Percentiles rank a stretch among this genome's conserved stretches.
These are phyloP conservation scores for Verticillium albo-atrum DNA, from an alignment of 2,329 filamentous ascomycete genomes.

Conservation along the genomic window DNA sequence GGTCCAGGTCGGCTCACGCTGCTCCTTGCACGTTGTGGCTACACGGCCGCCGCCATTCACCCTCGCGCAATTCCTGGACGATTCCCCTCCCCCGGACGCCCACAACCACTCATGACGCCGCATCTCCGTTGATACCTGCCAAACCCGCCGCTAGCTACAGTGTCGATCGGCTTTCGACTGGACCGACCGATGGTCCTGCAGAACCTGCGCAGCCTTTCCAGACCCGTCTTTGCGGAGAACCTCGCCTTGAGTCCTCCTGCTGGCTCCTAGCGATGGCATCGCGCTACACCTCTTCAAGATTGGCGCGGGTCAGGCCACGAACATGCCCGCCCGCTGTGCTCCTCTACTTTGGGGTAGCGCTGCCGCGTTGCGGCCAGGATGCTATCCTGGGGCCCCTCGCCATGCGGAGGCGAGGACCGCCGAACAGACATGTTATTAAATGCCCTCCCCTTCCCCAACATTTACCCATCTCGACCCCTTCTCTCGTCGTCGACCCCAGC, in stretches of 20 bases:
- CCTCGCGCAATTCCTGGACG: not conserved
- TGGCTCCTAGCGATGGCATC: not conserved
- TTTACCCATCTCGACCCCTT: not conserved
- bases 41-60: not conserved
- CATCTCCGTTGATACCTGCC: not conserved
- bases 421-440: not conserved
- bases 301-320: not conserved
- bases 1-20: not conserved
- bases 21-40: not conserved
- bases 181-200: not conserved
- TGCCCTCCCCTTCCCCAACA: not conserved
- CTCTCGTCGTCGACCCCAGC: not conserved
- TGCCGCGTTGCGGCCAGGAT: not conserved
- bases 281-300: not conserved
- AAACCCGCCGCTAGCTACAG: slow-evolving; percentile 2
- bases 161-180: slow-evolving; percentile 4
- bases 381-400: not conserved
- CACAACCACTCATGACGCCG: not conserved
- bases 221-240: not conserved
- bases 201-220: not conserved
- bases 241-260: not conserved
- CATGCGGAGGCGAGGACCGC: not conserved
- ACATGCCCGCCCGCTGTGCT: not conserved
- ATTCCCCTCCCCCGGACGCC: not conserved
- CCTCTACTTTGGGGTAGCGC: not conserved